Conservation (phyloP, 1,284 basidiomycete species). For the Jaminaea rosea region DNA sequence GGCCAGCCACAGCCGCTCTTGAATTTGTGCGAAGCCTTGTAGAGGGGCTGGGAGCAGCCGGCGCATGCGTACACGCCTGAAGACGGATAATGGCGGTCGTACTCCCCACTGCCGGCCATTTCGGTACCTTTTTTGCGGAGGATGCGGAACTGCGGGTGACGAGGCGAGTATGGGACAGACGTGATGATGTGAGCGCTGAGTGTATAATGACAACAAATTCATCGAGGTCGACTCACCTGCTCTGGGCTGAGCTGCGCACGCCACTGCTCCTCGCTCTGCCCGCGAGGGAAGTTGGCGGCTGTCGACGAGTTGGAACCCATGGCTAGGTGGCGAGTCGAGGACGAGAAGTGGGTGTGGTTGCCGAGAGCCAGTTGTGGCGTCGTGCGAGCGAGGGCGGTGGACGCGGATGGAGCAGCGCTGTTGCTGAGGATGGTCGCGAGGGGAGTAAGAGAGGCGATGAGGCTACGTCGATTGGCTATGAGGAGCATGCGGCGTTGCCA, state of each 20-base stretch:
- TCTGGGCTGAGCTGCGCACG: constrained; percentile 67
- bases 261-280: constrained; percentile 77
- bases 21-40: constrained; percentile 74
- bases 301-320: constrained; percentile 10
- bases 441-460: too few relatives aligned
- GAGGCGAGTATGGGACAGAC: constrained; percentile 3
- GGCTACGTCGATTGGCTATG: too few relatives aligned
- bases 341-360: neutral
- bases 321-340: neutral
- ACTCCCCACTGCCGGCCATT: constrained; percentile 63
- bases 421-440: too few relatives aligned
- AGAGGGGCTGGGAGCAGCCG: constrained; percentile 47
- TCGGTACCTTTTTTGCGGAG: constrained; percentile 83
- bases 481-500: too few relatives aligned
- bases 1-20: constrained; percentile 91
- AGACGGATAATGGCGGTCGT: constrained; percentile 58
- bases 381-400: too few relatives aligned
- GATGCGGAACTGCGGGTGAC: constrained; percentile 62
- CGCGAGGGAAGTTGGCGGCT: constrained; percentile 32
- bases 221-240: constrained; percentile 56
- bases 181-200: neutral
- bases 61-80: constrained; percentile 60
- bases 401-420: too few relatives aligned
- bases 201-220: neutral
- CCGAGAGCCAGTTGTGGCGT: too few relatives aligned